Evolutionary conservation across 192 early-diverging fungal species (phyloP).

Genomic region (Linnemannia schmuckeri): DNA sequence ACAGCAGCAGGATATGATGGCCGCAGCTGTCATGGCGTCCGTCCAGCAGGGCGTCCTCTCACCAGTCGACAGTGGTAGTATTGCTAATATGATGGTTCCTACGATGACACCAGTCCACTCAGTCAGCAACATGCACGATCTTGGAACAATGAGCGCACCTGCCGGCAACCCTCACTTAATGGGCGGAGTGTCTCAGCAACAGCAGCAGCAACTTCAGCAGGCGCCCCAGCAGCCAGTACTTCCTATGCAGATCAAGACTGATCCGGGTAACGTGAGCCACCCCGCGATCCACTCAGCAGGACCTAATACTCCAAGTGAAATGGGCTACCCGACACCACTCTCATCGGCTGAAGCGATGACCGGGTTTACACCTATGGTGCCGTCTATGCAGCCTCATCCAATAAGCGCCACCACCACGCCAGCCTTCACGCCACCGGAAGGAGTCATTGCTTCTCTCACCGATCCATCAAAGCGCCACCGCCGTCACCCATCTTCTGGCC

Average conservation of each 20-base stretch:
- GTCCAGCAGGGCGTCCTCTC: constrained; percentile 21
- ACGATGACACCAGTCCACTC: neutral
- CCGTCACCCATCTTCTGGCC: constrained; percentile 50
- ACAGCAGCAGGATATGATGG: constrained; percentile 36
- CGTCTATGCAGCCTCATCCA: constrained; percentile 30
- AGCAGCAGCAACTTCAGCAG: constrained; percentile 23
- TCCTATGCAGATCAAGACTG: neutral
- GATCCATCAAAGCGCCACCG: constrained; percentile 41
- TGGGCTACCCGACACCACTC: constrained; percentile 13
- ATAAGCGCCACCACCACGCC: constrained; percentile 26
- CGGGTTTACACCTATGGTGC: constrained; percentile 41
- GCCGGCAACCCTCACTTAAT: neutral
- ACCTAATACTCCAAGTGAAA: constrained; percentile 17
- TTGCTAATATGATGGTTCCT: constrained; percentile 28
- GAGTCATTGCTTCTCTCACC: constrained; percentile 6
- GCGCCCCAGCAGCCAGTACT: neutral
- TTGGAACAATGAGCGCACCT: neutral
- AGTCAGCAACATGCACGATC: constrained; percentile 5
- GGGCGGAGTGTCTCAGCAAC: neutral
- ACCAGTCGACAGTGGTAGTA: constrained; percentile 16
- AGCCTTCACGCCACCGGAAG: constrained; percentile 35
- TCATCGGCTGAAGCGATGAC: constrained; percentile 30
- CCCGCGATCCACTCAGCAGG: constrained; percentile 1
- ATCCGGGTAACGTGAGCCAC: neutral
- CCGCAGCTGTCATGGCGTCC: constrained; percentile 21